phyloP scores from a whole-genome alignment of 352 stramenopile genomes.

The Hyaloperonospora brassicae region DNA sequence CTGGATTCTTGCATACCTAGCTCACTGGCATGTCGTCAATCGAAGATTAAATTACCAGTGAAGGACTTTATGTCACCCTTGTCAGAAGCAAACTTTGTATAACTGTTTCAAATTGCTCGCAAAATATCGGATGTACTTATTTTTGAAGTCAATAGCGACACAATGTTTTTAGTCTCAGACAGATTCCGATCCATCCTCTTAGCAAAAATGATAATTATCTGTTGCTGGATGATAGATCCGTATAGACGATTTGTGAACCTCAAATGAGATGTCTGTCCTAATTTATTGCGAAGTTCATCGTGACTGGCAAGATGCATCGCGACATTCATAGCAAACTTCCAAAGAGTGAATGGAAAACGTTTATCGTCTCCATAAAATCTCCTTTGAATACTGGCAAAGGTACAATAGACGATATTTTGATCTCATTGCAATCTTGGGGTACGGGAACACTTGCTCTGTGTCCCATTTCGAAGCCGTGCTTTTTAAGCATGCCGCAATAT shows the following conservation, averaged over 20 bases:
- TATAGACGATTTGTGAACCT: neutral
- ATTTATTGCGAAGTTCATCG: too few relatives aligned
- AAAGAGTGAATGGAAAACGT: neutral
- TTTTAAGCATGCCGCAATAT: constrained; percentile 12
- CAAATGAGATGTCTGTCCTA: neutral
- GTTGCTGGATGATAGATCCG: neutral
- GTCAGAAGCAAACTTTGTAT: neutral
- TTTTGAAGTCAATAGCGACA: too few relatives aligned
- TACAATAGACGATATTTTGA: neutral
- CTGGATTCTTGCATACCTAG: neutral
- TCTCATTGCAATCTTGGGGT: too few relatives aligned
- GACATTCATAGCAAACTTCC: constrained; percentile 1
- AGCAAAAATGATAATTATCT: neutral
- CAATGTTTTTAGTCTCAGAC: neutral
- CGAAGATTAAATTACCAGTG: neutral
- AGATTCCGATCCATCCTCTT: neutral
- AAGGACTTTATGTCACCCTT: neutral
- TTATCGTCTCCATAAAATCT: neutral
- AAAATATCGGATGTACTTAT: neutral
- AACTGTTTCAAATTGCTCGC: neutral
- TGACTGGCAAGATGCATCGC: too few relatives aligned
- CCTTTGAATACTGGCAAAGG: neutral
- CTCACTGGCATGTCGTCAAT: neutral
- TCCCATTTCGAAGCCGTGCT: too few relatives aligned
- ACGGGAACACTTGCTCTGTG: too few relatives aligned